Base-by-base conservation (phyloP, 768 basidiomycete genomes). In the Tricholoma matsutake region DNA sequence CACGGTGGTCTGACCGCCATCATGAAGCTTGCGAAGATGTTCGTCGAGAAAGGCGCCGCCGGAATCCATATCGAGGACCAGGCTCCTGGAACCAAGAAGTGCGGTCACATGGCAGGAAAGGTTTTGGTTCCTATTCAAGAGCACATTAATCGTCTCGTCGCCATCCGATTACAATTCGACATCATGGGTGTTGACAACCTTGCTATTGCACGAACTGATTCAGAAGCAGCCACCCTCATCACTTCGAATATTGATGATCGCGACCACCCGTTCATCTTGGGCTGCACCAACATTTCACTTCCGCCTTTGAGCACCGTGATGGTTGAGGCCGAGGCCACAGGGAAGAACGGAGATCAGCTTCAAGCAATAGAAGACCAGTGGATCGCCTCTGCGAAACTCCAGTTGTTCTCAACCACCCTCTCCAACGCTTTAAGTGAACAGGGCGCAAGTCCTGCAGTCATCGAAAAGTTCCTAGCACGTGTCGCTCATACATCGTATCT, bases 1-100 rank as follows among this genome's bases (percentile, higher is more conserved):
- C 96, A 98, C 71, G 96, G 96, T 68, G 96, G 96, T 63, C 79
- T 98, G 67, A 98, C 96, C n/a, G 95, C 97, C 16, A 87, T 94
- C 63, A 96, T 98, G 94, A 98, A 98, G 78, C 86, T 99, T 63
- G 86, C 97, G 61, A 99, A 99, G 78, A 87, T 99, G 85, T 98
- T 99, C 71, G 94, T 98, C 65, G 97, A 99, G 78, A 92, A 94
- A 68, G 96, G 97, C 63, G 97, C 97, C 0, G 96, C 97, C 14
- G 97, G 96, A 20, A 94, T 99, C 57, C 97, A 99, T 73, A 82
- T 99, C 70, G 97, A 99, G 71, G 97, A 99, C 70, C 97, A 99
- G 74, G 96, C 95, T 11, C 89, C 96, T 0, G 95, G 96, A 20
- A 97, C 96, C 18, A 98, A 99, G 79, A 99, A 99, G 71, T 92